Evolutionary conservation across 208 protist genomes (phyloP).

Genomic region (Leptomonas seymouri): DNA sequence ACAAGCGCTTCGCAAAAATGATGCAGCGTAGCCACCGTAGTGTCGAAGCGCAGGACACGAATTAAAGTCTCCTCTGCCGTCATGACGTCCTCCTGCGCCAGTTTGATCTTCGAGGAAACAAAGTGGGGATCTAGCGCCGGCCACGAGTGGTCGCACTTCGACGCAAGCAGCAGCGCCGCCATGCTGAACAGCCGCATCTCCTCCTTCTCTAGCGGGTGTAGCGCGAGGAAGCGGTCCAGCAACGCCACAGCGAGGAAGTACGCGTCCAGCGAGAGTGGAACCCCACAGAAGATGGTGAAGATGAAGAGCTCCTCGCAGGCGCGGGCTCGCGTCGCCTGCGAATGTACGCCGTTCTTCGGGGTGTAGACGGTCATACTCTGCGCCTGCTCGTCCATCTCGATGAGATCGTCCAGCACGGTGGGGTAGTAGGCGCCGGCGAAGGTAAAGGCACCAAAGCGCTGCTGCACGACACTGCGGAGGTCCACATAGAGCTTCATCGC

Average conservation of each 20-base stretch:
- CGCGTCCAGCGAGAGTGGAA: conserved; percentile 61
- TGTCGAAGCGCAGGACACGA: conserved; percentile 45
- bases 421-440: conserved; percentile 55
- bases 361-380: conserved; percentile 24
- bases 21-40: conserved; percentile 50
- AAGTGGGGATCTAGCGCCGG: conserved; percentile 85
- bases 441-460: conserved; percentile 29
- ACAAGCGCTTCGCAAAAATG: conserved; percentile 57
- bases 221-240: conserved; percentile 82
- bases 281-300: conserved; percentile 32
- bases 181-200: conserved; percentile 71
- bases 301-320: conserved; percentile 52
- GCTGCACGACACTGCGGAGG: conserved; percentile 32
- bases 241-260: conserved; percentile 81
- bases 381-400: conserved; percentile 61
- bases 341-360: conserved; percentile 15
- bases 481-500: conserved; percentile 23
- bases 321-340: conserved; percentile 34
- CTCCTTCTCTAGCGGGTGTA: conserved; percentile 52
- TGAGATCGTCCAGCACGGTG: conserved; percentile 59
- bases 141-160: conserved; percentile 99
- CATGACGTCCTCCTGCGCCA: conserved; percentile 64
- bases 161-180: conserved; percentile 94
- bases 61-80: conserved; percentile 55
- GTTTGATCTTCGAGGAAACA: conserved; percentile 88